These are phyloP conservation scores for Ceratocystis ficicola DNA, from an alignment of 2,329 filamentous ascomycete species.

Conservation along the genomic window DNA sequence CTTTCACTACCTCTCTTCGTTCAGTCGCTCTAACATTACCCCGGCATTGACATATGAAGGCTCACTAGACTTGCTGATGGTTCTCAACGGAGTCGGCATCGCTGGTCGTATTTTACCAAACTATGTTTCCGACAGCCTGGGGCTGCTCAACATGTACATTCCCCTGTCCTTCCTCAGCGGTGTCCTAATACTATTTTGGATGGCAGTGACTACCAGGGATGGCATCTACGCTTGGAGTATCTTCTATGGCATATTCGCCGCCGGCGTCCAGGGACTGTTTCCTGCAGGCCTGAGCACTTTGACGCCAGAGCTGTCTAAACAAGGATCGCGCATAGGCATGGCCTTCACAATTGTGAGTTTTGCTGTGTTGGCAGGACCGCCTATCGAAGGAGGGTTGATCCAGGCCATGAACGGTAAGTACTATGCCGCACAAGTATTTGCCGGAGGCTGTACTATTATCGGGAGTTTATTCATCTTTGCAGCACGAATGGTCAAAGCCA, in stretches of 20 bases:
- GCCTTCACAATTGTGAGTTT: constrained; percentile 45
- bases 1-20: constrained; percentile 47
- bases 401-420: constrained; percentile 33
- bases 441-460: constrained; percentile 28
- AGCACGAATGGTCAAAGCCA: constrained; percentile 15
- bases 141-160: constrained; percentile 50
- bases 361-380: constrained; percentile 41
- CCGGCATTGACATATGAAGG: constrained; percentile 34
- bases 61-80: constrained; percentile 49
- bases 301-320: constrained; percentile 40
- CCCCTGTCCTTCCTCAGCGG: constrained; percentile 35
- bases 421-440: constrained; percentile 39
- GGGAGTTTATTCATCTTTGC: constrained; percentile 14
- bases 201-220: constrained; percentile 37
- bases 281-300: constrained; percentile 40
- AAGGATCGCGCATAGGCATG: constrained; percentile 47
- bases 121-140: constrained; percentile 44
- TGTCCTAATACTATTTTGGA: constrained; percentile 44
- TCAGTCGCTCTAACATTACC: constrained; percentile 34
- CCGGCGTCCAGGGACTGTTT: constrained; percentile 54
- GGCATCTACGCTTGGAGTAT: constrained; percentile 51
- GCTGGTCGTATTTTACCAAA: constrained; percentile 47
- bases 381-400: constrained; percentile 41
- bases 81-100: constrained; percentile 52
- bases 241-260: constrained; percentile 52